Conservation (phyloP, 83 land plant species). For the Picea mariana region DNA sequence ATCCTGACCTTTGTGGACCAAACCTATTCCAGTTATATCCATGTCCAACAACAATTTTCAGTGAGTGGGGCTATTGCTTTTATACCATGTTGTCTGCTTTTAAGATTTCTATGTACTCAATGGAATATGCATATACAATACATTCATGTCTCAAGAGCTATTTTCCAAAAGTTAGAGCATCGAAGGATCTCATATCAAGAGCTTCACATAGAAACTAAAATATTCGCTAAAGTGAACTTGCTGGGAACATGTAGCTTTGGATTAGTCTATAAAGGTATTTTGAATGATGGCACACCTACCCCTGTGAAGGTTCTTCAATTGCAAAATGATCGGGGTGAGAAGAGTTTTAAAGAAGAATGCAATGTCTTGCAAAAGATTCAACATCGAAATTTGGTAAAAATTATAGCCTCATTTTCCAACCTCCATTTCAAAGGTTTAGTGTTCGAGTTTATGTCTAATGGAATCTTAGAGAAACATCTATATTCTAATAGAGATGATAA, state of each 20-base stretch:
- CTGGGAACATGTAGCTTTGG: background rate
- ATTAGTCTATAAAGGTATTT: background rate
- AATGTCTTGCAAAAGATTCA: slow-evolving; percentile 18
- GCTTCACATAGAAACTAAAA: background rate
- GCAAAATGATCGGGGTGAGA: background rate
- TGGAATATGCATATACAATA: too few species aligned
- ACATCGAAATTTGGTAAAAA: slow-evolving; percentile 25
- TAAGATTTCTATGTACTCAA: background rate
- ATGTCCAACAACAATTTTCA: background rate
- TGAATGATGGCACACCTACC: background rate
- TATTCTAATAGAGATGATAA: background rate
- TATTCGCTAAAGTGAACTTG: background rate
- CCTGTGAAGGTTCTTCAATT: slow-evolving; percentile 31
- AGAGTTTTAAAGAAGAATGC: slow-evolving; percentile 35
- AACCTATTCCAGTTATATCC: background rate
- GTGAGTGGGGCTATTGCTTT: background rate
- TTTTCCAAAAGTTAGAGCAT: background rate
- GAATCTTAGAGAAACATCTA: slow-evolving; percentile 11
- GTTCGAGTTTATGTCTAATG: slow-evolving; percentile 15
- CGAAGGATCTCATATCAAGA: background rate
- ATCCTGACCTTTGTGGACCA: background rate
- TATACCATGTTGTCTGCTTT: background rate
- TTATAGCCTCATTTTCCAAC: slow-evolving; percentile 13
- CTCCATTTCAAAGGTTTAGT: slow-evolving; percentile 19
- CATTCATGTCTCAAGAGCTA: too few species aligned